A percentile compares a stretch with the other conserved stretches of the same genome.
phyloP scores from a whole-genome alignment of 2,329 filamentous ascomycete genomes.

The Trichoderma sp. region DNA sequence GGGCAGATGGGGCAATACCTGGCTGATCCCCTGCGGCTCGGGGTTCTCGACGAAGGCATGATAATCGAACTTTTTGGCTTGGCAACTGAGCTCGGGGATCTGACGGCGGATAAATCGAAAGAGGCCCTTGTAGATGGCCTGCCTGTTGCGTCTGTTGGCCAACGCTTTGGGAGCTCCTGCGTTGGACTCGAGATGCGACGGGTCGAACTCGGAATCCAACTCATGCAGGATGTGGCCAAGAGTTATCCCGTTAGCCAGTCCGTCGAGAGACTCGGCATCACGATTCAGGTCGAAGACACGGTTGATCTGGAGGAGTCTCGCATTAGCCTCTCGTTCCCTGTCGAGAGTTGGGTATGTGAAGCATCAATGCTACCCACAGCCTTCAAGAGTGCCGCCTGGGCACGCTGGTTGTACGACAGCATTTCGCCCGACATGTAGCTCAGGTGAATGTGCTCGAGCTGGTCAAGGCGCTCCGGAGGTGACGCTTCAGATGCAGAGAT shows the following conservation, averaged over 20 bases:
- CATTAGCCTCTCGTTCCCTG: not conserved
- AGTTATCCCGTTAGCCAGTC: constrained; percentile 56
- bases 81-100: constrained; percentile 53
- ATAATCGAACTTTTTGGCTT: constrained; percentile 58
- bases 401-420: constrained; percentile 46
- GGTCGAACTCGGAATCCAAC: constrained; percentile 60
- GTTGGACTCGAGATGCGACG: constrained; percentile 54
- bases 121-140: constrained; percentile 57
- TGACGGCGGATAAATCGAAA: constrained; percentile 58
- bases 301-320: constrained; percentile 36
- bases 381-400: constrained; percentile 59
- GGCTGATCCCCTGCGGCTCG: constrained; percentile 56
- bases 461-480: not conserved
- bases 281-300: constrained; percentile 49
- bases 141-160: constrained; percentile 55
- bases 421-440: constrained; percentile 35
- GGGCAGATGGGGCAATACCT: constrained; percentile 44
- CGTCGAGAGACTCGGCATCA: constrained; percentile 52
- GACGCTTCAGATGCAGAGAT: not conserved
- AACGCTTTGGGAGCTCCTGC: constrained; percentile 49
- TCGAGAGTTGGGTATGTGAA: constrained; percentile 23
- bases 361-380: constrained; percentile 49
- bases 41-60: constrained; percentile 61
- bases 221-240: constrained; percentile 61
- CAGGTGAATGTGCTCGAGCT: not conserved